phyloP scores from a whole-genome alignment of 495 filamentous ascomycete genomes.

The Podospora australis region DNA sequence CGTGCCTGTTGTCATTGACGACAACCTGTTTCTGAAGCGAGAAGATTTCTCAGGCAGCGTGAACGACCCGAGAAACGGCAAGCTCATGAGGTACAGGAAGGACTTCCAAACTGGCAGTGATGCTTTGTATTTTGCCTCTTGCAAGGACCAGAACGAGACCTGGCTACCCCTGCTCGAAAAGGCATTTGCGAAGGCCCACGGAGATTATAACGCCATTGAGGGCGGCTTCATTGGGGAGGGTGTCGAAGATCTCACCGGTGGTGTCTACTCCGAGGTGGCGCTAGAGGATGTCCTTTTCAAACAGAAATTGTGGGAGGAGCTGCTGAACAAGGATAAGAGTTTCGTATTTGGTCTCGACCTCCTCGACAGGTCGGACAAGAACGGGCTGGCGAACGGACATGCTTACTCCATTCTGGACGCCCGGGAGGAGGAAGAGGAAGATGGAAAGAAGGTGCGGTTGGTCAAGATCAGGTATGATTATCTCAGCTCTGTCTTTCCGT shows the following conservation, averaged over 20 bases:
- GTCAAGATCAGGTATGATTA: slow-evolving; percentile 51
- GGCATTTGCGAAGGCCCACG: slow-evolving; percentile 92
- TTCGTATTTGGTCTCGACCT: slow-evolving; percentile 79
- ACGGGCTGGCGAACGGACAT: slow-evolving; percentile 72
- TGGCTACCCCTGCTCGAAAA: slow-evolving; percentile 94
- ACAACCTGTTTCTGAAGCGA: slow-evolving; percentile 67
- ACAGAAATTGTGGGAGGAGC: slow-evolving; percentile 79
- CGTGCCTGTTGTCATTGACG: slow-evolving; percentile 82
- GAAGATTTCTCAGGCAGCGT: slow-evolving; percentile 63
- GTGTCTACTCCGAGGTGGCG: slow-evolving; percentile 75
- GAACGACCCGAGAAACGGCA: slow-evolving; percentile 12
- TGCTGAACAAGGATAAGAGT: slow-evolving; percentile 76
- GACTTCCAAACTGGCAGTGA: slow-evolving; percentile 66
- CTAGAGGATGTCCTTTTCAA: slow-evolving; percentile 80
- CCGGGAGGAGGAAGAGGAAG: slow-evolving; percentile 62
- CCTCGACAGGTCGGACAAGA: slow-evolving; percentile 44
- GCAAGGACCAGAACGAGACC: slow-evolving; percentile 79
- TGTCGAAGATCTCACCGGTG: slow-evolving; percentile 89
- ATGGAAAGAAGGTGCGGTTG: slow-evolving; percentile 37
- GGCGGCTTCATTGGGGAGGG: slow-evolving; percentile 84
- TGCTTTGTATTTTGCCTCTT: slow-evolving; percentile 84
- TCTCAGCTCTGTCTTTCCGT: not conserved
- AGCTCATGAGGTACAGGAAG: slow-evolving; percentile 60
- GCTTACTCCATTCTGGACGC: slow-evolving; percentile 87
- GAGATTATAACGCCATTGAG: slow-evolving; percentile 75